phyloP scores from a whole-genome alignment of 257 asterid species.

The Striga asiatica region DNA sequence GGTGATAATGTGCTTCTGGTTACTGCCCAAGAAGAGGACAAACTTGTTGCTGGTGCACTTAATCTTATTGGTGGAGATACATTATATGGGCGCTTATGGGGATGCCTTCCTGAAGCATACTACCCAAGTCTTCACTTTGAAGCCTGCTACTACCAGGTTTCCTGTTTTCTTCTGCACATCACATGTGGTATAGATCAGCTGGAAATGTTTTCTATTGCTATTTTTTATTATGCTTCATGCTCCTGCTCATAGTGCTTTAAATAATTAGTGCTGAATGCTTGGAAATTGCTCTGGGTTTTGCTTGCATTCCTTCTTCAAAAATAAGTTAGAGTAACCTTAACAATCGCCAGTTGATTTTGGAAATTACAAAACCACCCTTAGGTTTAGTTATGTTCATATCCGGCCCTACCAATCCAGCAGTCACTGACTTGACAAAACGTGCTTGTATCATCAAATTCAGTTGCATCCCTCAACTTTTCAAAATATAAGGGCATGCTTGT shows the following conservation, averaged over 20 bases:
- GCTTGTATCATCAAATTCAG: no score
- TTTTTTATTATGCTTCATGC: conserved; percentile 13
- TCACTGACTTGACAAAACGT: no score
- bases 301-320: background rate
- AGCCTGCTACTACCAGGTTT: conserved; percentile 97
- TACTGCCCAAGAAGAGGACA: conserved; percentile 76
- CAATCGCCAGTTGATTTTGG: background rate
- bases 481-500: no score
- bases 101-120: conserved; percentile 79
- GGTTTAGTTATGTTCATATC: no score
- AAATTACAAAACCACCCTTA: no score
- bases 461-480: no score
- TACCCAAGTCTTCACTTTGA: conserved; percentile 90
- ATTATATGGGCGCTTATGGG: conserved; percentile 92
- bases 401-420: no score
- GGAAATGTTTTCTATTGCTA: background rate
- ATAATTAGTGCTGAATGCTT: conserved; percentile 20
- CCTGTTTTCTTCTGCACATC: background rate
- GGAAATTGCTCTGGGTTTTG: no score
- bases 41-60: conserved; percentile 84
- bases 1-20: conserved; percentile 78
- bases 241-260: background rate
- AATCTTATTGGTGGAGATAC: conserved; percentile 91
- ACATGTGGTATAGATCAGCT: no score
- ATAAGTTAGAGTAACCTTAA: no score